phyloP scores from a whole-genome alignment of 345 rosid genomes.

The Stellera chamaejasme region DNA sequence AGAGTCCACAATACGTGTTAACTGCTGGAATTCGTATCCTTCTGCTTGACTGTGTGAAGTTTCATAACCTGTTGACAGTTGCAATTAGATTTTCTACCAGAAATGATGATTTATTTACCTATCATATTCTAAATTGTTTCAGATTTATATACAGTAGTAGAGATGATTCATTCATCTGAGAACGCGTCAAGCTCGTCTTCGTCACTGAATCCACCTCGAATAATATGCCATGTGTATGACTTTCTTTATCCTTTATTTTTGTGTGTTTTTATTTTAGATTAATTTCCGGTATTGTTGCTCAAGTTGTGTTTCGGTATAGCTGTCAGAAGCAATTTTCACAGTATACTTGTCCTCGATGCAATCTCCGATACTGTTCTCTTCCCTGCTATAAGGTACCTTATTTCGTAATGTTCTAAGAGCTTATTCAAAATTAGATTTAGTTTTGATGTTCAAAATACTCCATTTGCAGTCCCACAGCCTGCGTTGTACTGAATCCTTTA shows the following conservation, averaged over 20 bases:
- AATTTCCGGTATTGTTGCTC: background rate
- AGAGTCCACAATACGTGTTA: too few relatives aligned
- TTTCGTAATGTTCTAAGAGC: background rate
- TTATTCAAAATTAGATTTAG: background rate
- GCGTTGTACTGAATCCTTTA: constrained; percentile 89
- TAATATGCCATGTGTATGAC: constrained; percentile 67
- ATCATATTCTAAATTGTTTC: too few relatives aligned
- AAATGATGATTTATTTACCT: too few relatives aligned
- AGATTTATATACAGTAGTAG: constrained; percentile 13
- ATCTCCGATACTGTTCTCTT: constrained; percentile 78
- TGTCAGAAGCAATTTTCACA: constrained; percentile 90
- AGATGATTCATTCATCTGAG: constrained; percentile 30
- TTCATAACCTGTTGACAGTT: too few relatives aligned
- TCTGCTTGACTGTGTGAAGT: too few relatives aligned
- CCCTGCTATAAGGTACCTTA: constrained; percentile 52
- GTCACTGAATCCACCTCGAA: constrained; percentile 38
- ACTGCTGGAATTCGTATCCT: too few relatives aligned
- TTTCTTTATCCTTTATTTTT: background rate
- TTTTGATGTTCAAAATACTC: background rate
- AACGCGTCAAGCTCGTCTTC: constrained; percentile 31
- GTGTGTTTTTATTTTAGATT: background rate
- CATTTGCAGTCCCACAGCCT: constrained; percentile 57
- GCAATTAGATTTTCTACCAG: too few relatives aligned
- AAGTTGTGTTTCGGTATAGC: constrained; percentile 16
- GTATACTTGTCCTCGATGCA: constrained; percentile 94